Base-by-base conservation (phyloP, 495 filamentous ascomycete species). In the Trichoderma erinaceum region DNA sequence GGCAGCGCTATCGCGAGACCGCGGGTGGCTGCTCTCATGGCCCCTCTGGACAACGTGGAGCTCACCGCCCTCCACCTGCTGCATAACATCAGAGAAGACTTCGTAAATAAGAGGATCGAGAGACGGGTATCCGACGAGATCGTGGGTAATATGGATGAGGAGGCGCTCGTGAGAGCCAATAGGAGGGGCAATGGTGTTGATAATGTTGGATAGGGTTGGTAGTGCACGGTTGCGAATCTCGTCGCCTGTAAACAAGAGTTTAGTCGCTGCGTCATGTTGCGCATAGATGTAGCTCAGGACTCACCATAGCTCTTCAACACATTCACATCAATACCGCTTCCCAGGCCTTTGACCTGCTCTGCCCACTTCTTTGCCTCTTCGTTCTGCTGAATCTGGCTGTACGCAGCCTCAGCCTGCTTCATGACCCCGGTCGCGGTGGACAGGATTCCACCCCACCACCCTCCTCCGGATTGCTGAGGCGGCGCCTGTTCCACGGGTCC, bases 101-200 rank as follows among this genome's bases (percentile, higher is more conserved):
- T 84, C 84, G 78, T 97, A 93, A 73, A 98, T 92, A 35, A 97
- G 85, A 13, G 93, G 93, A 77, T 98, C 93, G 69, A 99, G 87
- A 48, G 90, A 92, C 11, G 96, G 95, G 77, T 99, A 99, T 66
- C 91, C 91, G 64, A 92, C 87, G 23, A 98, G 84, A 75, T 97
- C 93, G 80, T 98, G 96, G 23, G 96, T 97, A 68, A 96, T 92
- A 82, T 99, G 95, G 75, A 99, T 99, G 72, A 95, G 91, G 11
- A 99, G 90, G 65, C 95, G 91, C 80, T 99, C 95, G 78, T 98
- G 96, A 7, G 94, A 95, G 27, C 92, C 95, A 73, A 99, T 99
- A 12, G 95, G 95, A 50, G 95, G 96, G 3, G 95, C 96, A 67
- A 99, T 88, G 58, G 91, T 96, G 75, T 97, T 91, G 66, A 99